A percentile compares a stretch with the other conserved stretches of the same genome.
These are phyloP conservation scores for Entomortierella parvispora DNA, from an alignment of 192 early-diverging fungal genomes.

Conservation along the genomic window DNA sequence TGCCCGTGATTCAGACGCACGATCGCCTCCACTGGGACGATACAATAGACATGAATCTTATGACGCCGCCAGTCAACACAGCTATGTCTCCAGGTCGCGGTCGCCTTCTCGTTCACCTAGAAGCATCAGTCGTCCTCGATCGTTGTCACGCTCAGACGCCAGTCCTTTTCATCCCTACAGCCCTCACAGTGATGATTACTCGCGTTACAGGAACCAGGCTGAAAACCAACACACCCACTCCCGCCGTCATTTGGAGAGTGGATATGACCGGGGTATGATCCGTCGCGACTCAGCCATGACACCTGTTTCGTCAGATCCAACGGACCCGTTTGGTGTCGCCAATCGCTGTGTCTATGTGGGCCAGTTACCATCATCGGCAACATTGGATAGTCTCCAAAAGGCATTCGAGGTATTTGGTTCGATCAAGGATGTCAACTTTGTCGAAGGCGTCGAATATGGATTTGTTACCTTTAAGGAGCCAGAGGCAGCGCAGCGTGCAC, in stretches of 20 bases:
- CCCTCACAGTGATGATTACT: no score
- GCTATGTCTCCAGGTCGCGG: slow-evolving; percentile 16
- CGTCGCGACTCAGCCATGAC: no score
- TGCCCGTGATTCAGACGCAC: no score
- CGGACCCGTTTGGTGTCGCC: slow-evolving; percentile 31
- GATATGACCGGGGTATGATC: no score
- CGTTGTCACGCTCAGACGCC: slow-evolving; percentile 2
- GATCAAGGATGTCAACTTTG: slow-evolving; percentile 53
- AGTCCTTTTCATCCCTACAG: not conserved
- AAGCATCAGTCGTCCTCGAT: not conserved
- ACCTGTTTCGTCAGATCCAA: not conserved
- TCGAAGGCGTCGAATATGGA: slow-evolving; percentile 58
- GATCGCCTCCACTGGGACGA: no score
- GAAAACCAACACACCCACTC: no score
- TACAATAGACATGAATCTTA: no score
- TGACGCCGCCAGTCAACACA: not conserved
- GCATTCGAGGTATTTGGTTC: slow-evolving; percentile 53
- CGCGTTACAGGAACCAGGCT: no score
- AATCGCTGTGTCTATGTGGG: slow-evolving; percentile 46
- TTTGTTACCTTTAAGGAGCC: slow-evolving; percentile 56
- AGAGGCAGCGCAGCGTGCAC: slow-evolving; percentile 46
- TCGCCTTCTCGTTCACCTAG: slow-evolving; percentile 33
- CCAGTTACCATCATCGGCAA: slow-evolving; percentile 18
- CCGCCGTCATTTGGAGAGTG: no score
- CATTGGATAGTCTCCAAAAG: not conserved